Evolutionary conservation across 352 stramenopile genomes (phyloP).

Genomic region (Globisporangium cederbergense): DNA sequence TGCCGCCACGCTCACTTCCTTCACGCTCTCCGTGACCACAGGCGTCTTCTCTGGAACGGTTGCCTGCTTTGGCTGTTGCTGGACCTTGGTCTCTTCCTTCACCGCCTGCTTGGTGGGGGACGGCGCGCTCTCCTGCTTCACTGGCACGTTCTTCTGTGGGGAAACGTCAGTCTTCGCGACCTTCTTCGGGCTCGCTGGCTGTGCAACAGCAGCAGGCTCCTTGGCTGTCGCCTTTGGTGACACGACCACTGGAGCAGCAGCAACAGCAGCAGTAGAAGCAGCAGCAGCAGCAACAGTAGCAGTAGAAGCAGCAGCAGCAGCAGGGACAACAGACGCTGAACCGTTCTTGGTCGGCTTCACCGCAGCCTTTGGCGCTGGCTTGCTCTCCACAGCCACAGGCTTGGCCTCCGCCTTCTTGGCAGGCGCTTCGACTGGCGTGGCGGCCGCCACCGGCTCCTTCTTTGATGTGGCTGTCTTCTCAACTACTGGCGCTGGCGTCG

Average conservation of each 20-base stretch:
- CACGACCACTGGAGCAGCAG: background rate
- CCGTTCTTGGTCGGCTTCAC: conserved; percentile 17
- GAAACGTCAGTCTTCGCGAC: conserved; percentile 9
- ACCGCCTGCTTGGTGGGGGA: conserved; percentile 8
- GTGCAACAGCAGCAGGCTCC: conserved; percentile 6
- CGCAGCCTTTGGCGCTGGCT: conserved; percentile 12
- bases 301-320: background rate
- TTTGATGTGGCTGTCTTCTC: conserved; percentile 5
- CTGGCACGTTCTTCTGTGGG: conserved; percentile 3
- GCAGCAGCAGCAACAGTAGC: conserved; percentile 3
- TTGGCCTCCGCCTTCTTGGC: conserved; percentile 13
- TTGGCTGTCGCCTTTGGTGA: conserved; percentile 7
- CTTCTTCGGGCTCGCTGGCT: conserved; percentile 13
- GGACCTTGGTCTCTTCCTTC: conserved; percentile 8
- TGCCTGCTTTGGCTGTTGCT: background rate
- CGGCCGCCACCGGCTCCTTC: conserved; percentile 1
- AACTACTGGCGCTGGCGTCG: background rate
- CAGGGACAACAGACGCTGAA: background rate
- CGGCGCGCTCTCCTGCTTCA: conserved; percentile 7
- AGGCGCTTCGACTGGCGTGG: background rate
- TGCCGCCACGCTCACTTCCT: conserved; percentile 31
- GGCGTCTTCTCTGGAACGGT: conserved; percentile 7
- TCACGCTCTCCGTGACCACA: conserved; percentile 11
- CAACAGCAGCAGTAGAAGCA: conserved; percentile 1
- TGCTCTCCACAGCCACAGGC: conserved; percentile 11